Conservation (phyloP, 257 asterid genomes). For the Linderniella brevidens region DNA sequence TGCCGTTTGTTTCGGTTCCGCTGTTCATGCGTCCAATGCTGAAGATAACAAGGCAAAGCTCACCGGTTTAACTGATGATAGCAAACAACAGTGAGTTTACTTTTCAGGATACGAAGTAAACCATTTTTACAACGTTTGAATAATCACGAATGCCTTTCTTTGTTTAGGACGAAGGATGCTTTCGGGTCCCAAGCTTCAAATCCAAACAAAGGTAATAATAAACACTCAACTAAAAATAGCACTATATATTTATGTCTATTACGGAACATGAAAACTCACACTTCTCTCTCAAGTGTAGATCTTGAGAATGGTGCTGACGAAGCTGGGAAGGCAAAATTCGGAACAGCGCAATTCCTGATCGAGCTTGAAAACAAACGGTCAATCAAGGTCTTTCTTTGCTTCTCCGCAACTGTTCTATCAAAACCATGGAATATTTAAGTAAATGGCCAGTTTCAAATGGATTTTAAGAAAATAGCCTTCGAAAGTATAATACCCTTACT, state of each 20-base stretch:
- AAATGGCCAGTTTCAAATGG: too few relatives aligned
- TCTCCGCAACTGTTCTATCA: neutral
- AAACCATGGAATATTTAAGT: too few relatives aligned
- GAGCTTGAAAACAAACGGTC: constrained; percentile 70
- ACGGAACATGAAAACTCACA: neutral
- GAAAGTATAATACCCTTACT: too few relatives aligned
- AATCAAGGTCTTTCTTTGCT: constrained; percentile 46
- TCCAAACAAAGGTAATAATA: constrained; percentile 16
- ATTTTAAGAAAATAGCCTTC: too few relatives aligned
- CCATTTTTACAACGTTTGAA: neutral
- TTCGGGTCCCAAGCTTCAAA: constrained; percentile 13
- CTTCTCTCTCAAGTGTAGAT: constrained; percentile 15
- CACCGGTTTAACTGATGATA: constrained; percentile 15
- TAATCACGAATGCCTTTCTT: constrained; percentile 7
- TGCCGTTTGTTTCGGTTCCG: constrained; percentile 83
- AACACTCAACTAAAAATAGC: neutral
- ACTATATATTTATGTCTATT: neutral
- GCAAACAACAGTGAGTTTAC: constrained; percentile 23
- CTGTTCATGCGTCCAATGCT: constrained; percentile 70
- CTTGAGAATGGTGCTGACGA: constrained; percentile 33
- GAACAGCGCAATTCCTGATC: constrained; percentile 66
- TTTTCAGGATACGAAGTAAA: too few relatives aligned
- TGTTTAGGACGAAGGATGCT: constrained; percentile 21
- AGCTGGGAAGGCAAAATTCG: constrained; percentile 44
- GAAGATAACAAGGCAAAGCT: constrained; percentile 68